A percentile compares a stretch with the other conserved stretches of the same genome.
phyloP scores from a whole-genome alignment of 805 yeast genomes.

The Ogataea dorogensis region DNA sequence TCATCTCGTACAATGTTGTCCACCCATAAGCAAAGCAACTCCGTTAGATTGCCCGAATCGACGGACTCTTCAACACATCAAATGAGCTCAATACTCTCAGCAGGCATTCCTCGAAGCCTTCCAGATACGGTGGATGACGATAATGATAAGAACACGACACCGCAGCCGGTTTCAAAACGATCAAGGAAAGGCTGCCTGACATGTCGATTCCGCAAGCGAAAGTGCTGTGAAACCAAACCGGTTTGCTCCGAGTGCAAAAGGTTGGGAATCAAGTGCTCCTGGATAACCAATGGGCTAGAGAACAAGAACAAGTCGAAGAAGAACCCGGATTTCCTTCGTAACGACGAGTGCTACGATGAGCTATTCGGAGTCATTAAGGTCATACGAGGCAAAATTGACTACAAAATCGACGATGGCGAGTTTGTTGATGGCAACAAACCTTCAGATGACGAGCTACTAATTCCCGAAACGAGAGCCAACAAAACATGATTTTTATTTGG shows the following conservation, averaged over 20 bases:
- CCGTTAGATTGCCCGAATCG: not conserved
- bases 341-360: slow-evolving; percentile 26
- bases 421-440: slow-evolving; percentile 17
- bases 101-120: slow-evolving; percentile 16
- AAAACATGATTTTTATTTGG: slow-evolving; percentile 2
- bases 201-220: slow-evolving; percentile 42
- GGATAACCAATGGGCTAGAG: slow-evolving; percentile 25
- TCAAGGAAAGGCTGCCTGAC: slow-evolving; percentile 37
- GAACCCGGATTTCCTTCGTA: slow-evolving; percentile 22
- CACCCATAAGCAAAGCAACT: not conserved
- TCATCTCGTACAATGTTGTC: too few species aligned
- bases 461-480: slow-evolving; percentile 1
- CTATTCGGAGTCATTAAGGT: slow-evolving; percentile 26
- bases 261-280: slow-evolving; percentile 24
- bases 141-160: not conserved
- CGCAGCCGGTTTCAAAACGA: slow-evolving; percentile 18
- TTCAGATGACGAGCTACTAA: slow-evolving; percentile 4
- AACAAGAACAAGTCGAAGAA: slow-evolving; percentile 26
- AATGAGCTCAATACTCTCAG: slow-evolving; percentile 1
- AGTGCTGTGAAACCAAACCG: slow-evolving; percentile 43
- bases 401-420: slow-evolving; percentile 24
- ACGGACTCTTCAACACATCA: not conserved
- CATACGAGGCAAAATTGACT: slow-evolving; percentile 26
- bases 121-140: slow-evolving; percentile 14
- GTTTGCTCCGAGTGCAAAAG: slow-evolving; percentile 32